Base-by-base conservation (phyloP, 176 grass and related monocot genomes). In the Dactylis glomerata region DNA sequence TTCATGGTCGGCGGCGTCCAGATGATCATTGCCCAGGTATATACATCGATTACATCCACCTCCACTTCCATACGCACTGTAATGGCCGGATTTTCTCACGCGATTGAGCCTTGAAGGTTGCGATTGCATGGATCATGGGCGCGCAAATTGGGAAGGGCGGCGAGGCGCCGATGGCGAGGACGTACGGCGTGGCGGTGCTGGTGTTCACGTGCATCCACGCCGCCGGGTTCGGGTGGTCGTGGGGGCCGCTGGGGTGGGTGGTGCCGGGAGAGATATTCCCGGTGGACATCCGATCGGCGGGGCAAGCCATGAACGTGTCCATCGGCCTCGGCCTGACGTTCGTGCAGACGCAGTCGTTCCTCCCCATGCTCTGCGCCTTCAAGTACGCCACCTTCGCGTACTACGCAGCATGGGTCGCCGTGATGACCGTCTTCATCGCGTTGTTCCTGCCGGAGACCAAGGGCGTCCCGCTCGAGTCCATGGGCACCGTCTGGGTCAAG, bases 181-280 rank as follows among this genome's bases (percentile, higher is more conserved):
- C 81, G 31, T 92, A 94, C 59, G 90, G 62, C 2, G 14, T 84
- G 41, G 95, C 92, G 7, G 79, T 90, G 61, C 31, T 97, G 59
- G 75, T 92, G 69, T 65, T 97, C 36, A 87, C 90, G 0, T 92
- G 86, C 64, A 1, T 88, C 8, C 84, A 87, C 71, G 23, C 82
- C 1, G 92, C 95, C 3, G 95, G 90, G 28, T 97, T 94, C 68
- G 92, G 88, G 14, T 93, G 84, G 84, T 97, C 95, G 2, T 97
- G 95, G 92, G 95, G 90, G 0, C 95, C 95, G 3, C 82, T 97
- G 14, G 85, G 75, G 32, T 93, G 95, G 95, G 82, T 97, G 65
- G 73, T 94, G 12, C 86, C 88, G 10, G 85, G 92, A 54, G 92
- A 97, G 80, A 97, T 94, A 42, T 97, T 94, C 76, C 95, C 95